phyloP scores from a whole-genome alignment of 148 eudicot genomes.

The Rhododendron molle region DNA sequence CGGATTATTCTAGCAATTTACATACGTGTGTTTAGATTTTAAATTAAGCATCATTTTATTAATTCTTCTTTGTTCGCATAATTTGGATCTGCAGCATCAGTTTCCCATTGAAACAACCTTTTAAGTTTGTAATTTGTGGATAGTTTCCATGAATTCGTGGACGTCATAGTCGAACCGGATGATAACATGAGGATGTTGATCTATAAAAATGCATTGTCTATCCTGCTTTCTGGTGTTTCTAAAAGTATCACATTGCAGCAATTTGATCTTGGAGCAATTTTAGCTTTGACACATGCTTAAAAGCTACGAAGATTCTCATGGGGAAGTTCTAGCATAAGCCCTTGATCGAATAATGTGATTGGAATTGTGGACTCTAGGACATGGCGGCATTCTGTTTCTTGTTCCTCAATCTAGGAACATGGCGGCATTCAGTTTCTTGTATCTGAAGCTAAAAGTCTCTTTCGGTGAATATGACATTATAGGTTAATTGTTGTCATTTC shows the following conservation, averaged over 20 bases:
- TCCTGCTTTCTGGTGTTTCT: neutral
- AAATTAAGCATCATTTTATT: neutral
- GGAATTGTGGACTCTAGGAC: neutral
- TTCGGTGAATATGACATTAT: neutral
- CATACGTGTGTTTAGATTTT: neutral
- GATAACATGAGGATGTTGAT: neutral
- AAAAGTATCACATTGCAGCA: neutral
- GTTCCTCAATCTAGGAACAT: neutral
- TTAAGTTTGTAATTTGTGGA: neutral
- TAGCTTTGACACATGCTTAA: neutral
- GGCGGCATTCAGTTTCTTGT: neutral
- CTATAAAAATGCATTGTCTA: neutral
- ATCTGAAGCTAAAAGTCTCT: neutral
- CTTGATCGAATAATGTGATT: neutral
- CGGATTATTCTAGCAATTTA: neutral
- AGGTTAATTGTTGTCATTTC: neutral
- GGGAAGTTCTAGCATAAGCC: neutral
- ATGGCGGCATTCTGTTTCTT: neutral
- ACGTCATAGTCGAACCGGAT: neutral
- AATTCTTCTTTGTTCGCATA: neutral
- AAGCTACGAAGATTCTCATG: neutral
- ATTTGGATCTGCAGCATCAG: neutral
- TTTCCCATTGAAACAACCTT: neutral
- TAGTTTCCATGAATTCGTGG: neutral
- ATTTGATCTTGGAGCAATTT: neutral